Base-by-base conservation (phyloP, 108 stramenopile species). In the Cyclotella cryptica region DNA sequence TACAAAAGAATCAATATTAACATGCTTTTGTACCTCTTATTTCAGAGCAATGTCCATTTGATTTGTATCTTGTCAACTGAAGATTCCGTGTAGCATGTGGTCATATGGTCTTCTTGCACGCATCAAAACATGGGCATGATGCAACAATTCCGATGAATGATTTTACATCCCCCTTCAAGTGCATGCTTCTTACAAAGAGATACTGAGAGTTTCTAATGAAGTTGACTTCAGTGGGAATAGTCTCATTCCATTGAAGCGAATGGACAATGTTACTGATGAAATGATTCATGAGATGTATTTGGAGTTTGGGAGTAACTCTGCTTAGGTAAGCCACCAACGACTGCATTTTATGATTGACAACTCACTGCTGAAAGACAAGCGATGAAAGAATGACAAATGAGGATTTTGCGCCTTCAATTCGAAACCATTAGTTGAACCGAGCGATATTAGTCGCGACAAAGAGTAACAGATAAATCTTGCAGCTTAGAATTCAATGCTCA, bases 31-130 rank as follows among this genome's bases (percentile, higher is more conserved):
- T 44, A 66, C 74, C 74, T 10, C 63, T 75, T 19, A 49, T 61
- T 24, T 5, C 26, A 12, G 74, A 75, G 40, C 24, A 41, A 17
- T 55, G 54, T n/a, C 64, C 74, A 17, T 75, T 75, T 28, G 74
- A 75, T 30, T 45, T 75, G 30, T 75, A 75, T 47, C 21, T 66
- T 15, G 63, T 75, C 14, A 63, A 75, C 43, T 63, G 74, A 24
- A 21, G 74, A 18, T 66, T 55, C 28, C 63, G 74, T n/a, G 41
- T 75, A 1, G 65, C 63, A 0, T 75, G 74, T 53, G 57, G 14
- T 17, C 43, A 44, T 0, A n/a, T 71, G 43, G 57, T 57, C 6
- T 24, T 71, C 0, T 60, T 68, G 51, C 67, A 68, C 17, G 24
- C 67, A 29, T 68, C 67, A 35, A n/a, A 27, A 27, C 17, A 43